These are phyloP conservation scores for Sclerotinia spermophila DNA, from an alignment of 2,329 filamentous ascomycete species.

Conservation along the genomic window DNA sequence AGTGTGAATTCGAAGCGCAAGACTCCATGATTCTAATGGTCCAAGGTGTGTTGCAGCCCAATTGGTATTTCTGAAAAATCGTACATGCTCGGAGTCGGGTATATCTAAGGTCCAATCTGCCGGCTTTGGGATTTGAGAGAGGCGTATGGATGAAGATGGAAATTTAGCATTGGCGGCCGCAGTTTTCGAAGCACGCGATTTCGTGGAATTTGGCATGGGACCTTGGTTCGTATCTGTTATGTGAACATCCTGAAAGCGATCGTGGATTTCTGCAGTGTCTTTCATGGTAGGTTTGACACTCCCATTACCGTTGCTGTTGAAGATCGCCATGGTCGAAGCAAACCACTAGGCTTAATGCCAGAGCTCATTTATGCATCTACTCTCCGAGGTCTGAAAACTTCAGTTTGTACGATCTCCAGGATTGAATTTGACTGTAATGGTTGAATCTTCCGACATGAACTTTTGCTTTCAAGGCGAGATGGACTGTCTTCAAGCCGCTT, in stretches of 20 bases:
- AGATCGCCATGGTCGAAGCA: background rate
- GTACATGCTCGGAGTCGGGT: conserved; percentile 27
- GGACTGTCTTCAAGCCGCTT: background rate
- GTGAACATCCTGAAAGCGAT: background rate
- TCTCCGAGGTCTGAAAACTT: background rate
- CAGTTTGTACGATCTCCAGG: background rate
- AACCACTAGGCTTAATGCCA: background rate
- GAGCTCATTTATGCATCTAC: background rate
- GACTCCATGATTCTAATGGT: conserved; percentile 25
- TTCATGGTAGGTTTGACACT: background rate
- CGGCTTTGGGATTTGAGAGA: background rate
- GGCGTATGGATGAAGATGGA: background rate
- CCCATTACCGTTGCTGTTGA: background rate
- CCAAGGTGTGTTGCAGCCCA: conserved; percentile 29
- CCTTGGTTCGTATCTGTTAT: background rate
- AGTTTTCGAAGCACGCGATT: background rate
- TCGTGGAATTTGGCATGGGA: background rate
- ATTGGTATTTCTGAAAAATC: conserved; percentile 27
- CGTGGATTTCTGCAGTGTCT: background rate
- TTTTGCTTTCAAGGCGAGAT: background rate
- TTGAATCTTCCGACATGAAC: background rate
- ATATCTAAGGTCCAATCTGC: conserved; percentile 25
- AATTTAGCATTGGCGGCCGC: no score
- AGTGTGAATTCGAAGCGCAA: conserved; percentile 27
- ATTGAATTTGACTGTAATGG: background rate